Base-by-base conservation (phyloP, 2,329 filamentous ascomycete species). In the Akanthomyces lecanii region DNA sequence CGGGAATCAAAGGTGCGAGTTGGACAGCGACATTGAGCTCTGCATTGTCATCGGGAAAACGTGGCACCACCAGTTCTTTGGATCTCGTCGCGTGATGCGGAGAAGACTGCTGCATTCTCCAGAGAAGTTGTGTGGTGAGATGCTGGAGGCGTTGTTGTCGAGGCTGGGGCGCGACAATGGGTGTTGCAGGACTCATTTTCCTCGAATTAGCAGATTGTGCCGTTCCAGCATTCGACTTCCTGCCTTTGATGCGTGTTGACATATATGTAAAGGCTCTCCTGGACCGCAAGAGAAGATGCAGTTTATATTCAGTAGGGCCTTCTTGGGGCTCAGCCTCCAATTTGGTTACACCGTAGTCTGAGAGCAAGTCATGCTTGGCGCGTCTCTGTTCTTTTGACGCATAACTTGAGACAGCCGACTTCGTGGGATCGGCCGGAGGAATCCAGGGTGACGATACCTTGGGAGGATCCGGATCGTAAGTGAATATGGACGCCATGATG, bases 291-390 rank as follows among this genome's bases (percentile, higher is more conserved):
- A 98, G 82, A 6, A 99, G 80, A 76, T 98, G 95, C 50, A 99
- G 78, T 75, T 99, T 99, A 78, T 99, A 99, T 76, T 99, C 95
- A 0, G 91, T 96, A 21, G 95, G 92, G 0, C 95, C 95, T 66
- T 96, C 89, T 72, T 98, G 93, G 6, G 94, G 94, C 74, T 99
- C 95, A 14, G 94, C 89, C 66, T 93, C 89, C 18, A 99, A 79
- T 70, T 89, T 91, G 51, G 87, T 89, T 52, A 95, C 85, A 1
- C 83, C 85, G 72, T 86, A 88, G 62, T 89, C 84, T 5, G 81
- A 81, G 14, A 85, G 76, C 8, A 81, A 69, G n/a, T 77, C 78
- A 6, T 78, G 71, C 30, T 55, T 59, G 25, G 23, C 53, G 11
- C 54, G 44, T 5, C 38, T 21, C 5, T 52, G 14, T 52, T 23